Conservation (phyloP, 2,329 filamentous ascomycete species). For the Alternaria metachromatica region DNA sequence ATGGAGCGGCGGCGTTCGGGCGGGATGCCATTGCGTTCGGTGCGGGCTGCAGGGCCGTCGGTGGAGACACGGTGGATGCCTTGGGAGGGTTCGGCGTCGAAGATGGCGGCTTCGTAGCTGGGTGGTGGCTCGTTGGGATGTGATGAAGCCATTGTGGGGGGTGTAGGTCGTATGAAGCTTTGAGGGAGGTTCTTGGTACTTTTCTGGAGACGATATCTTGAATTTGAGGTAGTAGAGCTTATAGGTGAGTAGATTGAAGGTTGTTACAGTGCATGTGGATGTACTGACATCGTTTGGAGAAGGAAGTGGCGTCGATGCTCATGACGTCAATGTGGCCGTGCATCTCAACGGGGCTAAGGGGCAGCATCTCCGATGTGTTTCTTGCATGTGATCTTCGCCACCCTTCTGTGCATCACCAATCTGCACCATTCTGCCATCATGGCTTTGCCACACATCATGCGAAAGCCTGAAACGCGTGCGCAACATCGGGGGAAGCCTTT, state of each 20-base stretch:
- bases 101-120: constrained; percentile 42
- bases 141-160: constrained; percentile 28
- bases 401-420: not conserved
- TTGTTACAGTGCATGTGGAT: not conserved
- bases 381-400: constrained; percentile 8
- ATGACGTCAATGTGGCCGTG: constrained; percentile 16
- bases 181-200: not conserved
- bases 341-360: not conserved
- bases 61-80: constrained; percentile 39
- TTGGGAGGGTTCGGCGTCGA: constrained; percentile 30
- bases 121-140: constrained; percentile 41
- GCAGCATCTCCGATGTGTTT: not conserved
- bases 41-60: constrained; percentile 36
- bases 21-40: constrained; percentile 61
- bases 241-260: not conserved
- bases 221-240: not conserved
- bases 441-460: not conserved
- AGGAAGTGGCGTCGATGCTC: not conserved
- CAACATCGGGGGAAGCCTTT: not conserved
- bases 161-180: not conserved
- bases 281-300: not conserved
- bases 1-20: constrained; percentile 61
- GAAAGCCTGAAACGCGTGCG: not conserved
- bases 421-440: not conserved
- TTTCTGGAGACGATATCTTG: not conserved